Percentiles rank a stretch among this genome's conserved stretches.
These are phyloP conservation scores for Eimeria mitis DNA, from an alignment of 169 alveolate genomes.

Conservation along the genomic window DNA sequence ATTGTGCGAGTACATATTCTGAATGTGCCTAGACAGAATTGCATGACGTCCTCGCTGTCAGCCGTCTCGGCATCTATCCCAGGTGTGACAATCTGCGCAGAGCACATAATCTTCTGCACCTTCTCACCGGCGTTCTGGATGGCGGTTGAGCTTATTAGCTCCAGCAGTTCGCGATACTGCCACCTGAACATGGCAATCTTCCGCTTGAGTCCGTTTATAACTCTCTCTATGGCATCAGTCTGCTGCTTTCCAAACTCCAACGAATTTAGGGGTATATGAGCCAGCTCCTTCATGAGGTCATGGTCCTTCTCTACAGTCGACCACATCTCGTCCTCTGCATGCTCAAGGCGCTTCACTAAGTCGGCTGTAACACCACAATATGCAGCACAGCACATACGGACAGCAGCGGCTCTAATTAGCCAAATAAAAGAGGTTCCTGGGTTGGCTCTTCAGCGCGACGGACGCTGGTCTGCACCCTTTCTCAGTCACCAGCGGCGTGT, in stretches of 20 bases:
- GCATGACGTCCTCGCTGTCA: not conserved
- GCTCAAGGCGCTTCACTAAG: slow-evolving; percentile 47
- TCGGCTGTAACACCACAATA: slow-evolving; percentile 3
- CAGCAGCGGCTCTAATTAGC: not conserved
- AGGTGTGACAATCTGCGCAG: not conserved
- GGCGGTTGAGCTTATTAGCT: slow-evolving; percentile 64
- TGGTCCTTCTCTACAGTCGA: slow-evolving; percentile 18
- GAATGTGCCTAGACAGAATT: not conserved
- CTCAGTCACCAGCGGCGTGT: not conserved
- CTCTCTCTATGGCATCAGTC: slow-evolving; percentile 70
- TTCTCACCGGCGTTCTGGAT: slow-evolving; percentile 49
- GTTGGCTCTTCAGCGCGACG: not conserved
- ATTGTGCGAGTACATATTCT: not conserved
- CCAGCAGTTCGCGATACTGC: slow-evolving; percentile 67
- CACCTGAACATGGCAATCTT: slow-evolving; percentile 61
- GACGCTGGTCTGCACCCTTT: not conserved
- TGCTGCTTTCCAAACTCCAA: slow-evolving; percentile 38
- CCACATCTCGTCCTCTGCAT: slow-evolving; percentile 59
- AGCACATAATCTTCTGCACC: not conserved
- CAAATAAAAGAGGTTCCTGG: not conserved
- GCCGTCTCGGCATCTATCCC: not conserved
- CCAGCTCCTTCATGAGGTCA: slow-evolving; percentile 58
- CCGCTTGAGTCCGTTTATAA: slow-evolving; percentile 51
- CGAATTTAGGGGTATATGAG: slow-evolving; percentile 44
- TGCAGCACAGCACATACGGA: not conserved